Base-by-base conservation (phyloP, 2,329 filamentous ascomycete genomes). In the Chaetomium sp. region DNA sequence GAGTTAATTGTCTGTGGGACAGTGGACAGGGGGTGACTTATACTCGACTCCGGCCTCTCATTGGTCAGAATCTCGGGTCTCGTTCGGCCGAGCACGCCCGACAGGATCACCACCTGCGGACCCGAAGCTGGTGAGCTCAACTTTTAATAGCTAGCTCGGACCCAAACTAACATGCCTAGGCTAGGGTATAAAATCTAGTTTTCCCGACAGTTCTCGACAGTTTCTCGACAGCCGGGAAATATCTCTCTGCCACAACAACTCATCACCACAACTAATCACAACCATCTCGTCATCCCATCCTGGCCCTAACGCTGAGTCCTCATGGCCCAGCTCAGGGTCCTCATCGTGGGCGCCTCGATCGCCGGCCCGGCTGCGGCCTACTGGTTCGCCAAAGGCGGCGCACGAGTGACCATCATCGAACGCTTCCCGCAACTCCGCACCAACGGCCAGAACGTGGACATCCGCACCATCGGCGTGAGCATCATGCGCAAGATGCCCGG, bases 401-500 rank as follows among this genome's bases (percentile, higher is more conserved):
- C 49, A 12, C 3, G 14, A 4, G 49, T 52, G 7, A 45, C 49
- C 2, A 32, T 52, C 34, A 45, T 52, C 33, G 49, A 52, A n/a
- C 49, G 49, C 14, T 52, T 52, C 11, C 41, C 49, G 2, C 34
- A 52, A 7, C 41, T 52, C 11, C 49, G 42, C 34, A 52, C 49
- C 49, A 52, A 45, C 34, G 49, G 49, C 34, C 49, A 52, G 35
- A 45, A 45, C 41, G 14, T 52, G 41, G 49, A 52, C 41, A 52
- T 52, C 42, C 49, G 49, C 34, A 27, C 40, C 41, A 35, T 52
- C 33, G 49, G 49, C 41, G 49, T 52, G 14, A 45, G 41, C 34
- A 40, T 52, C 41, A 52, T 52, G 49, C 34, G 41, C 41, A 52
- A 52, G 42, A 45, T 45, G 19, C 34, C 49, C 34, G 49, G 49